A percentile compares a stretch with the other conserved stretches of the same genome.
These are phyloP conservation scores for Boletellus ananas DNA, from an alignment of 768 basidiomycete genomes.

Conservation along the genomic window DNA sequence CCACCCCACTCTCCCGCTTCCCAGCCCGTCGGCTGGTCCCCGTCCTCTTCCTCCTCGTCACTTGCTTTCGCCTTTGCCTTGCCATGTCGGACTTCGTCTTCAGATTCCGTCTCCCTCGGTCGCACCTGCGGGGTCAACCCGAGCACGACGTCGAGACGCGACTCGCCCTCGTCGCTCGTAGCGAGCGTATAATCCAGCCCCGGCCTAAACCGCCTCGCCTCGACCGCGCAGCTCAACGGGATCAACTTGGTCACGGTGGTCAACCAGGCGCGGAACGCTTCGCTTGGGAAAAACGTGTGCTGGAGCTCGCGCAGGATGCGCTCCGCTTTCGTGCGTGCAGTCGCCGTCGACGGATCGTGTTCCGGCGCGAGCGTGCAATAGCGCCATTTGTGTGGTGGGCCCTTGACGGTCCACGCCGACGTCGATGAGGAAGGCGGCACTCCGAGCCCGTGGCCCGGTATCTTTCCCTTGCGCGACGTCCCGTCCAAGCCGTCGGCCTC, in stretches of 20 bases:
- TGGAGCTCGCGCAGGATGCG: slow-evolving; percentile 45
- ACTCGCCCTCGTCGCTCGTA: slow-evolving; percentile 77
- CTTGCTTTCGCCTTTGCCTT: slow-evolving; percentile 29
- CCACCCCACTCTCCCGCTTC: slow-evolving; percentile 80
- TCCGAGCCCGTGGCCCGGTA: slow-evolving; percentile 72
- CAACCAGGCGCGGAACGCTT: slow-evolving; percentile 91
- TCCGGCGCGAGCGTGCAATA: slow-evolving; percentile 61
- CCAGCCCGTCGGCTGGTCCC: slow-evolving; percentile 49
- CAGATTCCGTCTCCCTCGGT: slow-evolving; percentile 12
- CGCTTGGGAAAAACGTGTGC: slow-evolving; percentile 71
- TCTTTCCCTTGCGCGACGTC: slow-evolving; percentile 42
- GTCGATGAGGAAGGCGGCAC: slow-evolving; percentile 39
- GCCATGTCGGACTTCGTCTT: slow-evolving; percentile 12
- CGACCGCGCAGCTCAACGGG: slow-evolving; percentile 66
- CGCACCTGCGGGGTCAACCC: slow-evolving; percentile 71
- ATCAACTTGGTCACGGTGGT: slow-evolving; percentile 66
- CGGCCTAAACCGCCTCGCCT: slow-evolving; percentile 85
- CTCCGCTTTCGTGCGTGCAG: slow-evolving; percentile 18
- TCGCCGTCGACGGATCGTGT: background rate
- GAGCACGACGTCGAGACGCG: slow-evolving; percentile 80
- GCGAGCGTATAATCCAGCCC: slow-evolving; percentile 96
- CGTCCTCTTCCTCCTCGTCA: slow-evolving; percentile 23
- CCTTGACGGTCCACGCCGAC: slow-evolving; percentile 64
- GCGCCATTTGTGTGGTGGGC: slow-evolving; percentile 94
- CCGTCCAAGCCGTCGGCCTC: slow-evolving; percentile 57